Evolutionary conservation across 2,329 filamentous ascomycete species (phyloP).

Genomic region (Stemphylium lycopersici): DNA sequence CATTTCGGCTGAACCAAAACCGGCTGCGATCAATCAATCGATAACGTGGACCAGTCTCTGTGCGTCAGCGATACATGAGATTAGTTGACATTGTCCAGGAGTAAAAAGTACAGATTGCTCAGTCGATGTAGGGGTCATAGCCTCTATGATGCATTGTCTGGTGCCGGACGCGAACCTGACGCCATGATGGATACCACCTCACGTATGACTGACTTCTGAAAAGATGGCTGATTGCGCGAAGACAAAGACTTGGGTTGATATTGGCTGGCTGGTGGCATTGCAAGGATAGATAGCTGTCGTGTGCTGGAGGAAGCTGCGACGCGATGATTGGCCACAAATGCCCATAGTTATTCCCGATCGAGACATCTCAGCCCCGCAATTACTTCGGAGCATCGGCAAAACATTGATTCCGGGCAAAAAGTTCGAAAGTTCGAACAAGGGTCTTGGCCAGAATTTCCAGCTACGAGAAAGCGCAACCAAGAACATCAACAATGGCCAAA

Average conservation of each 20-base stretch:
- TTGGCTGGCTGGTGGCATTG: conserved; percentile 23
- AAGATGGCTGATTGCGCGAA: conserved; percentile 14
- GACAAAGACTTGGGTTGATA: conserved; percentile 8
- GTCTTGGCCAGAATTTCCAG: conserved; percentile 25
- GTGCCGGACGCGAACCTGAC: not conserved
- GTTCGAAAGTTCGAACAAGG: conserved; percentile 19
- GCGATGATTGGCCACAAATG: conserved; percentile 35
- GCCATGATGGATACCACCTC: not conserved
- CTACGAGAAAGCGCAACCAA: conserved; percentile 17
- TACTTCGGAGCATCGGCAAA: conserved; percentile 12
- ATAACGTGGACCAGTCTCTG: not conserved
- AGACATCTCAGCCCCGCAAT: conserved; percentile 22
- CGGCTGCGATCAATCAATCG: conserved; percentile 14
- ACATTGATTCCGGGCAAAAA: conserved; percentile 25
- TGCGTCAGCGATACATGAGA: not conserved
- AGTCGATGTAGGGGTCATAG: not conserved
- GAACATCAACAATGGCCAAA: conserved; percentile 38
- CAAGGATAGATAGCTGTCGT: conserved; percentile 26
- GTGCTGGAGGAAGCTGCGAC: conserved; percentile 25
- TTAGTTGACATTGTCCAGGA: not conserved
- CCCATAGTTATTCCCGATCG: conserved; percentile 14
- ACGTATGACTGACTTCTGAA: conserved; percentile 11
- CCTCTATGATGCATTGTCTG: not conserved
- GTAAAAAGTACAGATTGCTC: not conserved
- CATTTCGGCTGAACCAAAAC: conserved; percentile 23